These are phyloP conservation scores for Podaxis sp. DNA, from an alignment of 768 basidiomycete genomes.

Conservation along the genomic window DNA sequence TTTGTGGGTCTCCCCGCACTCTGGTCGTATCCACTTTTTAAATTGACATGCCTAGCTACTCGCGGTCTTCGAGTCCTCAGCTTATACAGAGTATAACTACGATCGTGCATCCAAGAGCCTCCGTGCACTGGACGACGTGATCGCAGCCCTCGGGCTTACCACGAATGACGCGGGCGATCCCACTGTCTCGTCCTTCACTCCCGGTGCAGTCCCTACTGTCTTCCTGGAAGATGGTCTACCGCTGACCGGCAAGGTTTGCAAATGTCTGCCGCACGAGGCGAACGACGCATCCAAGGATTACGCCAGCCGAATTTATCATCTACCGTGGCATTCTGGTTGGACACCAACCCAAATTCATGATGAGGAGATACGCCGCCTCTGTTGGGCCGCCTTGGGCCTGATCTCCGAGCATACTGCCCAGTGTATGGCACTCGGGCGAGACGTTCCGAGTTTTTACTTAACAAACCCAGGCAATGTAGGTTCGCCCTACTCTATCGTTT, in stretches of 20 bases:
- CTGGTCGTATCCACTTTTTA: background rate
- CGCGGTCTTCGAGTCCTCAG: slow-evolving; percentile 74
- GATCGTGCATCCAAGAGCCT: slow-evolving; percentile 55
- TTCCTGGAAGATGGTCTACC: slow-evolving; percentile 27
- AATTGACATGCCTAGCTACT: slow-evolving; percentile 50
- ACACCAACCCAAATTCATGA: slow-evolving; percentile 50
- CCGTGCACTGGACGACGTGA: slow-evolving; percentile 61
- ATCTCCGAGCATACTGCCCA: slow-evolving; percentile 68
- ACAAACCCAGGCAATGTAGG: slow-evolving; percentile 66
- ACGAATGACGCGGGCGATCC: slow-evolving; percentile 57
- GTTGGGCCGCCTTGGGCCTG: slow-evolving; percentile 73
- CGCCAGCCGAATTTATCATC: slow-evolving; percentile 46
- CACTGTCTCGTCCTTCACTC: slow-evolving; percentile 51
- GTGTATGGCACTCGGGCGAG: slow-evolving; percentile 63
- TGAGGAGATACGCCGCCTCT: slow-evolving; percentile 74
- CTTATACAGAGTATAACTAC: slow-evolving; percentile 63
- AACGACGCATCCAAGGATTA: slow-evolving; percentile 35
- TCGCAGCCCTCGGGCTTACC: slow-evolving; percentile 55
- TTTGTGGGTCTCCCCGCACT: slow-evolving; percentile 36
- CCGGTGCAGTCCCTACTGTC: slow-evolving; percentile 50
- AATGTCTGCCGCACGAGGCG: slow-evolving; percentile 39
- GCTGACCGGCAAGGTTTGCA: slow-evolving; percentile 33
- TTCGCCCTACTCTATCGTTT: background rate
- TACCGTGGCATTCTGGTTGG: slow-evolving; percentile 67
- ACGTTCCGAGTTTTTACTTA: slow-evolving; percentile 56